phyloP scores from a whole-genome alignment of 768 basidiomycete species.

The Suillus luteus region DNA sequence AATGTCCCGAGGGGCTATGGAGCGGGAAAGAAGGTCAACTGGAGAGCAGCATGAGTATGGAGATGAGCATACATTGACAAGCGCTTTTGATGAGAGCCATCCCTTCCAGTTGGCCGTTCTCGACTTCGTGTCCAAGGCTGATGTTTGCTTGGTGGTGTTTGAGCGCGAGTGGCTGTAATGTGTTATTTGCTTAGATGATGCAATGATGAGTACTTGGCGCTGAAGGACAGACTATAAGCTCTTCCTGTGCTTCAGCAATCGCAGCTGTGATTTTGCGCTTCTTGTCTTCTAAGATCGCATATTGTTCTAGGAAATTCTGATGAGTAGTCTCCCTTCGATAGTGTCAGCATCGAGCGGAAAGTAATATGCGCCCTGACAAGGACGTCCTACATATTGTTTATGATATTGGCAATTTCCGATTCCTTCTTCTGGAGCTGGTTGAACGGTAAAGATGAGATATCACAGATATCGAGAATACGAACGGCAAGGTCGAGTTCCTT shows the following conservation, averaged over 20 bases:
- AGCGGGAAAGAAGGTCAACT: not conserved
- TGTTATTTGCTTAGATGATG: not conserved
- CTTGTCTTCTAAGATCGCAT: constrained; percentile 29
- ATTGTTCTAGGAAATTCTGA: constrained; percentile 28
- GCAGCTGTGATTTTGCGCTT: constrained; percentile 29
- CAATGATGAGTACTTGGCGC: not conserved
- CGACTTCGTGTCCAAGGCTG: constrained; percentile 23
- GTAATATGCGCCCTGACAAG: constrained; percentile 11
- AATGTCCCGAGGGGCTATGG: not conserved
- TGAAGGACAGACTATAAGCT: constrained; percentile 26
- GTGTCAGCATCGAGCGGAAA: not conserved
- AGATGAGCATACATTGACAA: constrained; percentile 22
- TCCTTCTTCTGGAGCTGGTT: constrained; percentile 27
- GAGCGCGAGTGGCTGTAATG: constrained; percentile 28
- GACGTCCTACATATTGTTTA: constrained; percentile 27
- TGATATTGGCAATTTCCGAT: constrained; percentile 21
- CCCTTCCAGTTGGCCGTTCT: constrained; percentile 27
- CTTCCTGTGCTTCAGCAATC: constrained; percentile 25
- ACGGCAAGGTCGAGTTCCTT: constrained; percentile 32
- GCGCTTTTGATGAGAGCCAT: constrained; percentile 23
- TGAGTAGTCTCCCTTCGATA: constrained; percentile 26
- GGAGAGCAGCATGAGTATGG: not conserved
- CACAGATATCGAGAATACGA: not conserved
- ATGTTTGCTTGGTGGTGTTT: constrained; percentile 30
- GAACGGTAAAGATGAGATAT: not conserved